Evolutionary conservation across 805 yeast genomes (phyloP).

Genomic region (Metschnikowia amazonensis): DNA sequence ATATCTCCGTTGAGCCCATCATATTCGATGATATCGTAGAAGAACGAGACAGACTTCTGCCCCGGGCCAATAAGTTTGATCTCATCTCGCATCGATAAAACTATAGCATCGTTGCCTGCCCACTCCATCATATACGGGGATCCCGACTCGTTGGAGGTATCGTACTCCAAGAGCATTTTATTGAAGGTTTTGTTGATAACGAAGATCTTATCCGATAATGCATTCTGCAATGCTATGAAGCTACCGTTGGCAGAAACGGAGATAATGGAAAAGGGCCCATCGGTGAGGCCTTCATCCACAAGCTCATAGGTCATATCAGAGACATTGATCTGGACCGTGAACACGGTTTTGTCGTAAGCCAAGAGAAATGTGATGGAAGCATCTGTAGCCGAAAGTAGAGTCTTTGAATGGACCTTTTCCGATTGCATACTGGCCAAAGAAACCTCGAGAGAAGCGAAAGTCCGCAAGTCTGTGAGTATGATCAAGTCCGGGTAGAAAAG

Average conservation of each 20-base stretch:
- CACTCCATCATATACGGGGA: conserved; percentile 56
- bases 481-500: conserved; percentile 36
- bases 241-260: conserved; percentile 52
- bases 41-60: conserved; percentile 53
- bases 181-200: conserved; percentile 49
- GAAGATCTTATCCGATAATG: conserved; percentile 38
- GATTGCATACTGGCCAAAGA: conserved; percentile 25
- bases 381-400: conserved; percentile 12
- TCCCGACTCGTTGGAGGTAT: conserved; percentile 35
- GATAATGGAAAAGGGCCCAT: conserved; percentile 46
- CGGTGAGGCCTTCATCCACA: conserved; percentile 38
- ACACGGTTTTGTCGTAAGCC: conserved; percentile 27
- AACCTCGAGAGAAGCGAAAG: conserved; percentile 37
- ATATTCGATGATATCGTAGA: conserved; percentile 32
- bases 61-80: conserved; percentile 70
- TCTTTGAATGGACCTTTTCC: conserved; percentile 22
- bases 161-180: conserved; percentile 42
- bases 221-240: conserved; percentile 48
- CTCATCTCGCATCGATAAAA: conserved; percentile 59
- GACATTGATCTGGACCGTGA: conserved; percentile 25
- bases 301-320: conserved; percentile 23
- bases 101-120: conserved; percentile 86
- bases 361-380: conserved; percentile 21
- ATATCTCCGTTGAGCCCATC: conserved; percentile 31
- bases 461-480: conserved; percentile 35